Percentiles rank a stretch among this genome's conserved stretches.
Conservation (phyloP, 2,329 filamentous ascomycete genomes). For the Ophiostoma himal-ulmi region DNA sequence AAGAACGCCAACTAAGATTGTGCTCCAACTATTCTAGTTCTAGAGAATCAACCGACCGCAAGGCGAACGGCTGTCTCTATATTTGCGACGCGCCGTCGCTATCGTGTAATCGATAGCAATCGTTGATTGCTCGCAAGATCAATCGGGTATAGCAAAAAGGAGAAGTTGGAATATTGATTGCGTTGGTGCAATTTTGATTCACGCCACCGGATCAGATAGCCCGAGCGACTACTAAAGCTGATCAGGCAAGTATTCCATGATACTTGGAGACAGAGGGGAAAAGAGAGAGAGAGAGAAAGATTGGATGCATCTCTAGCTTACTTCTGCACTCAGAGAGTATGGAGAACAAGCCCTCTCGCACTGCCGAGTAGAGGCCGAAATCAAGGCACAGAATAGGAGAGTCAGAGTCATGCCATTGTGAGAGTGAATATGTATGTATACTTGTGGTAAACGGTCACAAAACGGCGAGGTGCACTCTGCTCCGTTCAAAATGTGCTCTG, state of each 20-base stretch:
- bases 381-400: neutral
- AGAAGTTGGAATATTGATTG: neutral
- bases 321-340: neutral
- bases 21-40: neutral
- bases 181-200: conserved; percentile 2
- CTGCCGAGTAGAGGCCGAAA: neutral
- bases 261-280: neutral
- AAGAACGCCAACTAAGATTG: neutral
- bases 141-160: neutral
- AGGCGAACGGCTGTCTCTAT: neutral
- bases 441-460: neutral
- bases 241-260: neutral
- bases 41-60: neutral
- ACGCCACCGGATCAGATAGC: neutral
- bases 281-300: neutral
- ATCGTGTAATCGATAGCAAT: neutral
- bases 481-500: neutral
- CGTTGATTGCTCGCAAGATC: neutral
- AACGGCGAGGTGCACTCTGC: neutral
- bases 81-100: neutral
- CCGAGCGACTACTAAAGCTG: neutral
- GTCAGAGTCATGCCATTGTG: neutral
- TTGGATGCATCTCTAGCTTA: neutral
- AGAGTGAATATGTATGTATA: neutral
- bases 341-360: neutral